Evolutionary conservation across 371 early-diverging fungal species (phyloP), one percentile per base, ranked within the genome.

Genomic region (Apophysomyces ossiformis): DNA sequence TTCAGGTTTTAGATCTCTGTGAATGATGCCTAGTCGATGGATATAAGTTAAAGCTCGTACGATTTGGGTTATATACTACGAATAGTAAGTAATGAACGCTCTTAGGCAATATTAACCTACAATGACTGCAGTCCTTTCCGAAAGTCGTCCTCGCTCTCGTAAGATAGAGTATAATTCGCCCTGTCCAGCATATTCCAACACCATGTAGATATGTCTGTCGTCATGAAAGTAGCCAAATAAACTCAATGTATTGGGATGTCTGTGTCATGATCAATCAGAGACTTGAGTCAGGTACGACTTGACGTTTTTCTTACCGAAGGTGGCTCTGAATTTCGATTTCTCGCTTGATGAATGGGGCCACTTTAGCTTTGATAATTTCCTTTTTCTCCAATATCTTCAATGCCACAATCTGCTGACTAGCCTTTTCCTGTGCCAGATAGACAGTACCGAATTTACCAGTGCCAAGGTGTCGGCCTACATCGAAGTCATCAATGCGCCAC

Each of bases 171-270:
- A 98, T 68, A 99, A 75, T 69, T 98, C 99, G 7, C 99, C 99
- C 50, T 93, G 83, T 32, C 92, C 91, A 11, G 99, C 99, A 81
- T 95, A 99, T 77, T 99, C 99, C 18, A 99, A 79, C 12, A 99
- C 96, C 64, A 98, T 79, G 71, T 95, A 99, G 5, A 99, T 90
- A 37, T 92, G 86, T 58, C 93, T 91, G 43, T 85, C 78, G 71
- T 99, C 98, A 78, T 99, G 94, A 77, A 99, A 99, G 75, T 99
- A 99, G 0, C 99, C 99, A 71, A 93, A 99, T 36, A 99, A 82
- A 39, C 98, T 84, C 12, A 99, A 79, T 60, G 99, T 97, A 79
- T 99, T 90, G 5, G 92, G 90, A 77, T 98, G 99, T 37, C 94
- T 92, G 41, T 1, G 5, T 11, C 11, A 5, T 8, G 13, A 75